Base-by-base conservation (phyloP, 371 early-diverging fungal genomes). In the Apophysomyces elegans region DNA sequence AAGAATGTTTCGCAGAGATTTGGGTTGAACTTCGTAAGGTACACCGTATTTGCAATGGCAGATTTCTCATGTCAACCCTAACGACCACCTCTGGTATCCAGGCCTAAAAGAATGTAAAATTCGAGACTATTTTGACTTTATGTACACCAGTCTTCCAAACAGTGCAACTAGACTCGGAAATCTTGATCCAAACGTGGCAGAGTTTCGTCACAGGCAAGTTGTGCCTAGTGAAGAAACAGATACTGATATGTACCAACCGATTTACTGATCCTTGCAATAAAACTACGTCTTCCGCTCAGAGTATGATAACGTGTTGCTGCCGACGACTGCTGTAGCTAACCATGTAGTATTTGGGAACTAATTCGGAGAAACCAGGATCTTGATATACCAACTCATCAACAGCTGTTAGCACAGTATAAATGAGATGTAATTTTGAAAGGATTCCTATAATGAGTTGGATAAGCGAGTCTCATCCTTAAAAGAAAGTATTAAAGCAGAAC, bases 301-400 rank as follows among this genome's bases (percentile, higher is more conserved):
- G 57, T 96, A 96, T 74, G 18, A 18, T 18, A 18, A 18, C 18
- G 18, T 18, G 18, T 18, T 18, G 0, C 18, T 18, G 18, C 18
- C 18, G 18, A 18, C 18, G 18, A 18, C 18, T 18, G 18, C 18
- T 18, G 18, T 18, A 18, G 18, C 18, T 18, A 18, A 18, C 18
- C 18, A 0, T 18, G 18, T 18, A 18, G 89, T 50, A 94, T 99
- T 61, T 99, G 99, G 99, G 88, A 90, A 65, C 94, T 94, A 81
- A 94, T 98, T 57, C 79, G 92, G 64, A 86, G 90, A 68, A 97
- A 96, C 84, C 92, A 93, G 66, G 99, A 98, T 68, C 80, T 99
- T 65, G 98, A 99, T 83, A 77, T 99, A 47, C 99, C 99, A 4
- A 97, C 98, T 4, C 99, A 99, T 75, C 97, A 96, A 80, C 94